These are phyloP conservation scores for Picea sitchensis DNA, from an alignment of 75 land plant species.

Conservation along the genomic window DNA sequence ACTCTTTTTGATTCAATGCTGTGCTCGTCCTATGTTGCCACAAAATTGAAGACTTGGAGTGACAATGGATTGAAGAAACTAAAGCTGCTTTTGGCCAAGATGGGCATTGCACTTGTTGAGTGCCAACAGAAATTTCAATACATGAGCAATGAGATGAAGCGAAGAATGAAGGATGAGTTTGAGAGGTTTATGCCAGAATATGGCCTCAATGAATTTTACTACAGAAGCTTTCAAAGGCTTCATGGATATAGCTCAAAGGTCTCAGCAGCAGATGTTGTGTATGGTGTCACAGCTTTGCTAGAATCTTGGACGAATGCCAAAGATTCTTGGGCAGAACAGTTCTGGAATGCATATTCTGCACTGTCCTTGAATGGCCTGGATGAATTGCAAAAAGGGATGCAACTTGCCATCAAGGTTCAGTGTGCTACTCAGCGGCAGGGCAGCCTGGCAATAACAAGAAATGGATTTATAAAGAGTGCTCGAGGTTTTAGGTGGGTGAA, in stretches of 20 bases:
- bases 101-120: constrained; percentile 90
- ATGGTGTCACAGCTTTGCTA: constrained; percentile 89
- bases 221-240: constrained; percentile 68
- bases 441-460: constrained; percentile 82
- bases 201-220: constrained; percentile 82
- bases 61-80: constrained; percentile 85
- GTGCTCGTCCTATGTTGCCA: constrained; percentile 84
- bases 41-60: constrained; percentile 96
- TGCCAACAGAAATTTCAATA: constrained; percentile 92
- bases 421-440: constrained; percentile 83
- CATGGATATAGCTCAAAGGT: constrained; percentile 84
- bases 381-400: constrained; percentile 70
- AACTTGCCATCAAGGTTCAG: constrained; percentile 81
- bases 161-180: constrained; percentile 75
- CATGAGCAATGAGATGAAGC: constrained; percentile 78
- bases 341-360: constrained; percentile 71
- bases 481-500: constrained; percentile 81
- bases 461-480: constrained; percentile 73
- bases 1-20: constrained; percentile 91
- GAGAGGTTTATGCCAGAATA: constrained; percentile 65
- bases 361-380: constrained; percentile 63
- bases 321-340: constrained; percentile 54
- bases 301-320: constrained; percentile 58
- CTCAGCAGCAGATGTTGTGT: constrained; percentile 97
- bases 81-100: constrained; percentile 80